Evolutionary conservation across 2,329 filamentous ascomycete species (phyloP), one percentile per base, ranked within the genome.

Genomic region (Clonostachys rosea): DNA sequence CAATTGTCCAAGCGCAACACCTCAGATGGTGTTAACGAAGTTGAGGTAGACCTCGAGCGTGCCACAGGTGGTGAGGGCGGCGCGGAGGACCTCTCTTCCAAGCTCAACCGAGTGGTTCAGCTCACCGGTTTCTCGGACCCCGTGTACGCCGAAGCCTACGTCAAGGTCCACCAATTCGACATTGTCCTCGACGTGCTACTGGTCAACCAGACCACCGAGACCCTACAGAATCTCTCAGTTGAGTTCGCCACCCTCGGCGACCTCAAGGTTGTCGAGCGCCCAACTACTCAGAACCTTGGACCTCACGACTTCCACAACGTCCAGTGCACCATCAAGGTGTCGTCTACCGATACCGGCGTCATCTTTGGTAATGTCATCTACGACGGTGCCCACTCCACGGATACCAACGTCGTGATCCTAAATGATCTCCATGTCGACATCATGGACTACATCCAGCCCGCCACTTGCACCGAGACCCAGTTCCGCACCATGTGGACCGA

Each of bases 401-500:
- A 95, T 64, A 95, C 89, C 47, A 95, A 96, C 56, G 94, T 99
- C 9, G 94, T 99, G 47, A 99, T 99, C 56, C 79, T 99, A 46
- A 97, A 97, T 64, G 94, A 99, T 65, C 84, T 99, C 33, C 94
- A 99, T 61, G 92, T 97, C 48, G 94, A 99, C 63, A 96, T 99
- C 55, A 99, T 99, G 94, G 94, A 99, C 71, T 99, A 99, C 73
- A 99, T 99, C 60, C 92, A 97, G 65, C 94, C 94, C 2, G 92
- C 92, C 7, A 86, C 91, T 14, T 99, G 94, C 76, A 94, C 90
- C 5, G 94, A 99, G 75, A 96, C 92, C 11, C 91, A 97, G 62
- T 99, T 99, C 84, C 84, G 94, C 50, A 95, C 90, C n/a, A 99
- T 99, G 94, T 99, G 94, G 94, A 99, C 94, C 36, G 94, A 99